Evolutionary conservation across 2,329 filamentous ascomycete genomes (phyloP), one percentile per base, ranked within the genome.

Genomic region (Aschersonia sp.): DNA sequence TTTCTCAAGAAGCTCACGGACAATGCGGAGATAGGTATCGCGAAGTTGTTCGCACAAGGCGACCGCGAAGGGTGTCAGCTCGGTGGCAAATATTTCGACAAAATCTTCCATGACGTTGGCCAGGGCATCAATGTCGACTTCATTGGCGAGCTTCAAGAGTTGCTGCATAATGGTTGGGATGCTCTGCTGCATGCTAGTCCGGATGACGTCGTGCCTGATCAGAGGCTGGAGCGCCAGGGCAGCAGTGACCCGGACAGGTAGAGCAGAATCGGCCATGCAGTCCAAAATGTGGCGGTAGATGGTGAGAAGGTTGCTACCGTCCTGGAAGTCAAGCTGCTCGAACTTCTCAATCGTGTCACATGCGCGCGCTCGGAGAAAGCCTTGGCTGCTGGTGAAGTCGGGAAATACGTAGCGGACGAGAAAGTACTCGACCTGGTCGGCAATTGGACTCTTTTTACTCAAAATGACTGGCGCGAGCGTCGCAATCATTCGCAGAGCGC

Each of bases 101-200:
- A 98, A 98, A 61, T 98, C 92, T 66, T 98, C 92, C 92, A 98
- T 98, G 40, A 98, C 92, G 59, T 97, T 97, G 29, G 92, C 90
- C 41, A 98, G 73, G 5, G 92, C 89, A 64, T 98, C 92, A 44
- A 98, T 90, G 61, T 98, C 92, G 49, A 94, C 92, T 66, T 98
- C 92, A 60, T 98, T 98, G 31, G 92, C 90, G 49, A 98, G 72
- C 69, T 97, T 97, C 47, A 98, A 74, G 11, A 98, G 76, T 66
- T 98, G 90, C 67, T 97, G 94, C 92, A 98, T 98, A 59, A 98
- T 97, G 59, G 94, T 94, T 12, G 92, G 89, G 55, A 98, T 98
- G 63, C 89, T 95, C 59, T 89, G 81, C 67, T 95, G 89, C 92
- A 98, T 97, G 66, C 86, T 92, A 41, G 81, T 83, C 49, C 89